Percentiles rank a stretch among this genome's conserved stretches.
These are phyloP conservation scores for Xylaria sp. DNA, from an alignment of 2,329 filamentous ascomycete species.

Conservation along the genomic window DNA sequence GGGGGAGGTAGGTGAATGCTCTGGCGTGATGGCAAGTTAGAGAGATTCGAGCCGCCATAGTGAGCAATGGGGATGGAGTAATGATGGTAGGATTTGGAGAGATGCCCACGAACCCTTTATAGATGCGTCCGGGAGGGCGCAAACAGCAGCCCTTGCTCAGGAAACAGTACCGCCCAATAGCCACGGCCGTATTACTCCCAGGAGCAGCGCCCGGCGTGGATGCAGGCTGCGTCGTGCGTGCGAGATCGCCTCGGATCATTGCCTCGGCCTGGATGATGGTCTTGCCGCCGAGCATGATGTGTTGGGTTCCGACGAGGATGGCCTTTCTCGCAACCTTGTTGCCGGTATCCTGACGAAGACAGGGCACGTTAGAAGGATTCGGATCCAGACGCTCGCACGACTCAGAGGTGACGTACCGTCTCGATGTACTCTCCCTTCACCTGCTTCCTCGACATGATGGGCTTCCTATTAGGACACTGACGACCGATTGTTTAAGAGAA, in stretches of 20 bases:
- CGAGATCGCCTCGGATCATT: conserved; percentile 89
- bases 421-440: conserved; percentile 95
- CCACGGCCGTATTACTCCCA: conserved; percentile 71
- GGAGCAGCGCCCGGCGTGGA: conserved; percentile 48
- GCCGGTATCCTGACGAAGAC: conserved; percentile 76
- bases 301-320: conserved; percentile 90
- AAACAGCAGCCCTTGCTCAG: conserved; percentile 79
- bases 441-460: conserved; percentile 73
- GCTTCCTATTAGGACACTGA: not conserved
- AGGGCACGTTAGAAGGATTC: conserved; percentile 13
- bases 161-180: conserved; percentile 90
- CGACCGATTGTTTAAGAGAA: not conserved
- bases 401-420: conserved; percentile 66
- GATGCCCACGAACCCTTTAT: conserved; percentile 64
- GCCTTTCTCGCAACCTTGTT: conserved; percentile 97
- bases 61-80: not conserved
- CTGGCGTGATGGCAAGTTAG: conserved; percentile 40
- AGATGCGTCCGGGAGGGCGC: conserved; percentile 81
- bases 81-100: not conserved
- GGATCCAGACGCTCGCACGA: not conserved
- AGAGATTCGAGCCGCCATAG: not conserved
- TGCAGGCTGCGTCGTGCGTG: conserved; percentile 59
- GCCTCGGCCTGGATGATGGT: conserved; percentile 96
- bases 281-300: conserved; percentile 96
- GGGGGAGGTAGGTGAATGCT: conserved; percentile 79